Evolutionary conservation across 2,329 filamentous ascomycete species (phyloP).

Genomic region (Alternaria angustiovoidea): DNA sequence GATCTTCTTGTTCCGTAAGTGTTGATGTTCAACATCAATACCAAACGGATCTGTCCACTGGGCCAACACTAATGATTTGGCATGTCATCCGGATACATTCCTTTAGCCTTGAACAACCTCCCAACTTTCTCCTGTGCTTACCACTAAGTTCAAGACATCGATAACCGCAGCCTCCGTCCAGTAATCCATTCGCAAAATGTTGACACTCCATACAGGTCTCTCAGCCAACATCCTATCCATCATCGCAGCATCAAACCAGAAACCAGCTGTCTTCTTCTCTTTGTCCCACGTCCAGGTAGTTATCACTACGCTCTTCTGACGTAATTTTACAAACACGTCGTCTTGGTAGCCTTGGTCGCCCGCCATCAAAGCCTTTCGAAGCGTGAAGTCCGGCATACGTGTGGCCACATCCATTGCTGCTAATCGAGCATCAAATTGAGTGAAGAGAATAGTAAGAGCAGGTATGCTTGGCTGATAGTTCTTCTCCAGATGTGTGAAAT

Average conservation of each 20-base stretch:
- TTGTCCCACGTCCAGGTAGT: too few relatives aligned
- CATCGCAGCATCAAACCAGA: too few relatives aligned
- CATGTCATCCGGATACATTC: too few relatives aligned
- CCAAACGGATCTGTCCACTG: too few relatives aligned
- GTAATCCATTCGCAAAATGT: neutral
- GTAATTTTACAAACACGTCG: neutral
- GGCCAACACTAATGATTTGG: too few relatives aligned
- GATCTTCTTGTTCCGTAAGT: too few relatives aligned
- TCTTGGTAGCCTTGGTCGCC: neutral
- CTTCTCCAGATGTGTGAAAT: neutral
- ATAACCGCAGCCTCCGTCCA: neutral
- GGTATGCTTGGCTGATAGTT: too few relatives aligned
- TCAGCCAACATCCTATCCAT: neutral
- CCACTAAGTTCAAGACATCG: neutral
- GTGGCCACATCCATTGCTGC: neutral
- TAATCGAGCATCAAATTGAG: neutral
- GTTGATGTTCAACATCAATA: too few relatives aligned
- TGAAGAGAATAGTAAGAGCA: too few relatives aligned
- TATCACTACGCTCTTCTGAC: neutral
- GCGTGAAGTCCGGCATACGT: neutral
- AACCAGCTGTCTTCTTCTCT: too few relatives aligned
- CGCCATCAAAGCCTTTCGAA: neutral
- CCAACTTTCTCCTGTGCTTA: neutral
- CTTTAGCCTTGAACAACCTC: neutral
- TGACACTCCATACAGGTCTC: neutral